Evolutionary conservation across 2,329 filamentous ascomycete species (phyloP), one percentile per base, ranked within the genome.

Genomic region (Alternaria ventricosa): DNA sequence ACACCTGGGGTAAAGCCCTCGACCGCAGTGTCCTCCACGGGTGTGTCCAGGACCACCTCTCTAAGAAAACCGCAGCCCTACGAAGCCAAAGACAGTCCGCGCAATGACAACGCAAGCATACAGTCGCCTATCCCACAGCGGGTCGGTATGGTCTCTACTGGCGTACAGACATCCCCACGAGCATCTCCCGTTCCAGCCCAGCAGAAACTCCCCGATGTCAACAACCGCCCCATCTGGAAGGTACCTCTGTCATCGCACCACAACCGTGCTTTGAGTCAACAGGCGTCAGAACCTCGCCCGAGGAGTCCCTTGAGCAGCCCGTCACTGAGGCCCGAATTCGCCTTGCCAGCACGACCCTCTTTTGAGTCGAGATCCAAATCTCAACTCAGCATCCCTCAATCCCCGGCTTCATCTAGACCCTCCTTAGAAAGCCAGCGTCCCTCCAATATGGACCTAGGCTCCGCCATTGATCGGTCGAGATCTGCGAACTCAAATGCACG

Each of bases 151-250:
- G 86, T 90, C 9, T 92, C 89, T 10, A 90, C 88, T 60, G 94
- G 93, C 12, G 96, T 93, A 0, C 95, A 96, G 89, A 97, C 94
- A 4, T 86, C 83, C 11, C 87, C 89, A 2, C 83, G 85, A 25
- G 81, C 82, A 33, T 78, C 78, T 20, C 75, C 76, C 20, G 64
- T 55, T 18, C 69, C 73, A 33, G 55, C 66, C 30, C 66, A 70
- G 23, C 75, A 75, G 47, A 80, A 79, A 47, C 72, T 77, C 44
- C 77, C 79, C 3, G 80, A 83, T 23, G 69, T 82, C 22, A 82
- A 67, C 62, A 82, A 78, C 46, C 74, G 80, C 18, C 83, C 87
- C 3, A 84, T 88, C 41, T 87, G 86, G 80, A 84, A 84, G 53
- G 86, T 89, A 13, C 85, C 87, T 3, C 66, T 76, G 3, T 49